Evolutionary conservation across 805 yeast genomes (phyloP).

Genomic region (Pichia deserticola): DNA sequence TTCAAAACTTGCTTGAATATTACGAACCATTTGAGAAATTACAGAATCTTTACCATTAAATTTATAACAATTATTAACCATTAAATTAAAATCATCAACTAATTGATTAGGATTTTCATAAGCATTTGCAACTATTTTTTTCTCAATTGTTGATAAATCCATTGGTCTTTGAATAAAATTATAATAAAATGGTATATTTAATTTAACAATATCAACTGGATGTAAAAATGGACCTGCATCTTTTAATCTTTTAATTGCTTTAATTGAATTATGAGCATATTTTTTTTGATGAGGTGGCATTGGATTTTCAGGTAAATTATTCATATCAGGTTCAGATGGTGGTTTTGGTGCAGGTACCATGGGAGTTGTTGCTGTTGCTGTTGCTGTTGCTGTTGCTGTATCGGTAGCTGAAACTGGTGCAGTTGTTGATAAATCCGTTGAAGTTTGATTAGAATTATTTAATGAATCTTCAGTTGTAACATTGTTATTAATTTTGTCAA

Average conservation of each 20-base stretch:
- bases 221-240: conserved; percentile 85
- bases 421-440: not conserved
- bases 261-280: conserved; percentile 69
- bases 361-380: conserved; percentile 15
- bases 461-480: not conserved
- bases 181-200: conserved; percentile 86
- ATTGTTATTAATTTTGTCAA: no score
- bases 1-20: conserved; percentile 85
- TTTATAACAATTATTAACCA: conserved; percentile 73
- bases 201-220: conserved; percentile 85
- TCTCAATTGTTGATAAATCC: conserved; percentile 90
- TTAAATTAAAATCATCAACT: conserved; percentile 70
- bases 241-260: conserved; percentile 81
- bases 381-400: not conserved
- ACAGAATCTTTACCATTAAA: conserved; percentile 82
- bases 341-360: conserved; percentile 69
- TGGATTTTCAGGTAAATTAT: conserved; percentile 58
- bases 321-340: conserved; percentile 63
- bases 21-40: conserved; percentile 87
- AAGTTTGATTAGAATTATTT: not conserved
- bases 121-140: conserved; percentile 60
- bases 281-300: conserved; percentile 78
- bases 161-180: conserved; percentile 80
- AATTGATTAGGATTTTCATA: conserved; percentile 66
- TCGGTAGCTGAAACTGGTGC: not conserved